phyloP scores from a whole-genome alignment of 257 asterid species.

The Craterostigma plantagineum region DNA sequence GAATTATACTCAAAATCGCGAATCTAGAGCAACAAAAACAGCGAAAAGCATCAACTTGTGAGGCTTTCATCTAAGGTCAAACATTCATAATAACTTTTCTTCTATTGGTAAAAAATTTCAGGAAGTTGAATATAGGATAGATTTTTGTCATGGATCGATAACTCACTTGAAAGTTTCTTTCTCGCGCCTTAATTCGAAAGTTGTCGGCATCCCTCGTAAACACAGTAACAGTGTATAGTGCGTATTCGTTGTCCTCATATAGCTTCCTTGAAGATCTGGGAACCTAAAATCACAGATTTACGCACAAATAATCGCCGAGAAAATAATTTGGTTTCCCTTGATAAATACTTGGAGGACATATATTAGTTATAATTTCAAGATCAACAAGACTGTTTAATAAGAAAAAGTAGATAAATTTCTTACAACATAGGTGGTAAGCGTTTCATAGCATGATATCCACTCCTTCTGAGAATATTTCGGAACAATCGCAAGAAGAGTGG shows the following conservation, averaged over 20 bases:
- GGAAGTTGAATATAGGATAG: constrained; percentile 5
- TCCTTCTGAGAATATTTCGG: constrained; percentile 82
- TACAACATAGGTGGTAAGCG: constrained; percentile 75
- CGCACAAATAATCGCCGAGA: constrained; percentile 9
- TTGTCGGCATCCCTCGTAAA: constrained; percentile 90
- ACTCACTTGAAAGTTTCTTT: constrained; percentile 66
- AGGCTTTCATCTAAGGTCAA: too few relatives aligned
- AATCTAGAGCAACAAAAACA: constrained; percentile 29
- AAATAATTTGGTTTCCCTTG: not conserved
- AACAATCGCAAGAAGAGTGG: constrained; percentile 58
- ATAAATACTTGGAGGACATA: not conserved
- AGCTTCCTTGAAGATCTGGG: constrained; percentile 94
- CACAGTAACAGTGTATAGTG: constrained; percentile 60
- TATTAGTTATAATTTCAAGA: too few relatives aligned
- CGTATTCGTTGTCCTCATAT: constrained; percentile 74
- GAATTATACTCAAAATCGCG: constrained; percentile 63
- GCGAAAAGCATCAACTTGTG: not conserved
- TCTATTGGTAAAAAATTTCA: not conserved
- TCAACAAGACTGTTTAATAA: too few relatives aligned
- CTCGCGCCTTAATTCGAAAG: constrained; percentile 64
- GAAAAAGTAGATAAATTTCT: constrained; percentile 9
- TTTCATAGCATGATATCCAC: constrained; percentile 77
- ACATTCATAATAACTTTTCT: too few relatives aligned
- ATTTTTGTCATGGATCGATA: too few relatives aligned
- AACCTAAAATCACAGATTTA: constrained; percentile 36